Evolutionary conservation across 305 asterid species (phyloP), one percentile per base, ranked within the genome.

Genomic region (Fraxinus sp.): DNA sequence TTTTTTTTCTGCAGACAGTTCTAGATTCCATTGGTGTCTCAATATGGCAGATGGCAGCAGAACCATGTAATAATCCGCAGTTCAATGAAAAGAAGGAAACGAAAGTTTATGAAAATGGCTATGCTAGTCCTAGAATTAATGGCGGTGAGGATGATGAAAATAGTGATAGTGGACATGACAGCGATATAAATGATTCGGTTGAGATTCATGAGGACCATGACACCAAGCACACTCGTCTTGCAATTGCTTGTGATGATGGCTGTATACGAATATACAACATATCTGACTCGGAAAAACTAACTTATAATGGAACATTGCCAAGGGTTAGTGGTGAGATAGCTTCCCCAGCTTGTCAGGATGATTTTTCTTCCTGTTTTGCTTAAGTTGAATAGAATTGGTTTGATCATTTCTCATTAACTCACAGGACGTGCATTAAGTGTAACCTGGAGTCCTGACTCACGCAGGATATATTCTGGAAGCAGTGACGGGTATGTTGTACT

Each of bases 241-340:
- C 98, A 68, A 30, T 92, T 83, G 98, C 99, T 39, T 97, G 99
- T 77, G 98, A 93, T 88, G 99, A 97, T 89, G 99, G 99, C n/a
- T 93, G 98, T 86, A 97, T 95, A 81, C 89, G 98, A 78, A 90
- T 97, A 68, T 97, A 92, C 84, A 79, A 71, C 26, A 84, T 91
- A 52, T 84, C 91, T 16, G 92, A 82, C 81, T 86, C 81, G n/a
- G 97, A 89, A 43, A 85, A 86, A 75, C 92, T 94, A 20, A 87
- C 85, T 59, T 93, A 93, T 83, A 80, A 83, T 66, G 91, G 88
- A 84, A 87, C 94, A 5, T 72, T 92, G 82, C 97, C 96, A 55
- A 92, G 98, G 92, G 98, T 94, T 89, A 88, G 92, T 82, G 98
- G 98, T 95, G 98, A 95, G 98, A 87, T 68, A 81, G 79, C 89